Evolutionary conservation across 73 alveolate species (phyloP), one percentile per base, ranked within the genome.

Genomic region (Stentor coeruleus): DNA sequence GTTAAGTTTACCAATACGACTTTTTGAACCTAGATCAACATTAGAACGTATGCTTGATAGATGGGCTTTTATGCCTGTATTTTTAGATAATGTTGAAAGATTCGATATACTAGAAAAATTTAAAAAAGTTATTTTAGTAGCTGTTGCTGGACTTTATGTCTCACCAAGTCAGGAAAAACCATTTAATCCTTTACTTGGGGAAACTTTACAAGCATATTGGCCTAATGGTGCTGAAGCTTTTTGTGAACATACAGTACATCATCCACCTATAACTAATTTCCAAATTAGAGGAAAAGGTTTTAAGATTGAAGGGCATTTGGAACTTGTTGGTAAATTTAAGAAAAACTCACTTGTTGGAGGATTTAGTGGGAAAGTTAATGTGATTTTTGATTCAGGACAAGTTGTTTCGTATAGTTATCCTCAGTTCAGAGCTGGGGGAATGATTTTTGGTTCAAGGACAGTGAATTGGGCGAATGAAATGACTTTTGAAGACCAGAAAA

Each of bases 131-230:
- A 85, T 82, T 4, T 83, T 91, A 3, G 89, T 72, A 79, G 90
- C 86, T n/a, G 81, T 90, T 4, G 85, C 95, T 58, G 37, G 36
- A 15, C 57, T 59, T 15, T 85, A 85, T 37, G 81, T 75, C 35
- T 80, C 90, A 28, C 80, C 90, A 41, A 77, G 85, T 20, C 86
- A 91, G 91, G 85, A 85, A 57, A 94, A 94, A 80, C 98, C 98
- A 14, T 94, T 94, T 88, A 94, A 91, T 84, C 98, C 98, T 3
- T 89, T 94, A 72, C 60, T 94, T 26, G 98, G 98, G 36, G 98
- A 94, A 87, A 94, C 98, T 35, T 94, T 75, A 77, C 86, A 94
- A 81, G 95, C 95, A 0, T 80, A 74, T 39, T 96, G 92, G 83
- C 40, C 87, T 15, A 95, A 94, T 40, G 85, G 86, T 15, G 66